phyloP scores from a whole-genome alignment of 805 yeast genomes.

The Candida golubevii region DNA sequence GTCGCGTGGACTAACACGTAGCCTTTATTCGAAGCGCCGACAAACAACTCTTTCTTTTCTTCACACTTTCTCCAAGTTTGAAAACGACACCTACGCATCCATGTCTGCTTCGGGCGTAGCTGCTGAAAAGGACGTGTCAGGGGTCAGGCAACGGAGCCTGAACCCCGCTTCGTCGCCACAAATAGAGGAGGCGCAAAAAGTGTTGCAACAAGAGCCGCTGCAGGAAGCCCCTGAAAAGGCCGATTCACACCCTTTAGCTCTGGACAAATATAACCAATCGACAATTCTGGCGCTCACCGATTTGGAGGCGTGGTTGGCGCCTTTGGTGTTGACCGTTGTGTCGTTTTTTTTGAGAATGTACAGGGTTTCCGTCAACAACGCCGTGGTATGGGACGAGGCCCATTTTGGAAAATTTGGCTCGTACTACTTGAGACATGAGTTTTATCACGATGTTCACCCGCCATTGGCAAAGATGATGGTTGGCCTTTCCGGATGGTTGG shows the following conservation, averaged over 20 bases:
- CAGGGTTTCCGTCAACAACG: conserved; percentile 59
- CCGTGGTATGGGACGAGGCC: conserved; percentile 87
- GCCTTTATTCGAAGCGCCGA: no score
- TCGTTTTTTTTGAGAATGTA: conserved; percentile 75
- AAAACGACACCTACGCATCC: no score
- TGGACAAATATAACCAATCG: conserved; percentile 15
- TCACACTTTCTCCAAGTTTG: no score
- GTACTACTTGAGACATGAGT: conserved; percentile 70
- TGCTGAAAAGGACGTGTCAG: no score
- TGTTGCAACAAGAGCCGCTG: no score
- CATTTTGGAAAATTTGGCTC: conserved; percentile 88
- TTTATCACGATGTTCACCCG: conserved; percentile 85
- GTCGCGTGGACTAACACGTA: no score
- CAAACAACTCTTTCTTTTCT: no score
- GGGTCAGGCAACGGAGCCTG: no score
- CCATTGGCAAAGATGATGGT: conserved; percentile 80
- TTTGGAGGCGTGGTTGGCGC: conserved; percentile 43
- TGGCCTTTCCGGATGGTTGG: conserved; percentile 72
- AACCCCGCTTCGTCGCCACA: no score
- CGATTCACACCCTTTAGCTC: conserved; percentile 12
- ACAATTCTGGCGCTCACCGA: conserved; percentile 20
- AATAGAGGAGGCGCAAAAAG: no score
- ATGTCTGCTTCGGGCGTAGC: no score
- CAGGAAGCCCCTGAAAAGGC: no score
- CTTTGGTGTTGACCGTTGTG: conserved; percentile 61